A percentile compares a stretch with the other conserved stretches of the same genome.
These are phyloP conservation scores for Fraxinus quadrangulata DNA, from an alignment of 257 asterid genomes.

Conservation along the genomic window DNA sequence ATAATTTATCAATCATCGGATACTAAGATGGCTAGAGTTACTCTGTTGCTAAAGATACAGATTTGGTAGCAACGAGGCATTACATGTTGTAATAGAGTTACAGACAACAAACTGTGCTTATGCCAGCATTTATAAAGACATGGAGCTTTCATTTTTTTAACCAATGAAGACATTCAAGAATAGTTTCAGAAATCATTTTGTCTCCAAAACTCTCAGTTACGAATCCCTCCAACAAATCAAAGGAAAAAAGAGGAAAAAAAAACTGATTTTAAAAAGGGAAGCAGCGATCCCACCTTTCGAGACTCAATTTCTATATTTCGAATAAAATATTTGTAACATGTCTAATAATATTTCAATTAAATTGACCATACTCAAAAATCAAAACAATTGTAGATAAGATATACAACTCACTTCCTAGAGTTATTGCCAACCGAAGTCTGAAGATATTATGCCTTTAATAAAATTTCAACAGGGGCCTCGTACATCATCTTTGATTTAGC, in stretches of 20 bases:
- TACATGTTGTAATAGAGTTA: no score
- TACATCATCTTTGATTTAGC: no score
- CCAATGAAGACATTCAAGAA: neutral
- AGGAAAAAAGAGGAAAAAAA: no score
- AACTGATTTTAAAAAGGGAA: neutral
- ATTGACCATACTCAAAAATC: neutral
- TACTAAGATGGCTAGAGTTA: neutral
- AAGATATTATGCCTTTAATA: no score
- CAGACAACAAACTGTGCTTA: neutral
- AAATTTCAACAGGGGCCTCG: no score
- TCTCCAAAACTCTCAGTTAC: neutral
- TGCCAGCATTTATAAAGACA: neutral
- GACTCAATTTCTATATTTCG: neutral
- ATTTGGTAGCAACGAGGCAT: no score
- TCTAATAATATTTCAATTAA: neutral
- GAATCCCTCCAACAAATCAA: neutral
- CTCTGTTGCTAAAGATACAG: no score
- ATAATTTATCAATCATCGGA: constrained; percentile 8
- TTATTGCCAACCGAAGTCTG: no score
- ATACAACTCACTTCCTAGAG: neutral
- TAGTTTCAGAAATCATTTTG: neutral
- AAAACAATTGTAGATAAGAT: neutral
- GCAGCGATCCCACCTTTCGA: neutral
- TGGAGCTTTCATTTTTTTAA: no score
- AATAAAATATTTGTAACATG: neutral